Percentiles rank a stretch among this genome's conserved stretches.
These are phyloP conservation scores for Rubroboletus pulcherrimus DNA, from an alignment of 768 basidiomycete species.

Conservation along the genomic window DNA sequence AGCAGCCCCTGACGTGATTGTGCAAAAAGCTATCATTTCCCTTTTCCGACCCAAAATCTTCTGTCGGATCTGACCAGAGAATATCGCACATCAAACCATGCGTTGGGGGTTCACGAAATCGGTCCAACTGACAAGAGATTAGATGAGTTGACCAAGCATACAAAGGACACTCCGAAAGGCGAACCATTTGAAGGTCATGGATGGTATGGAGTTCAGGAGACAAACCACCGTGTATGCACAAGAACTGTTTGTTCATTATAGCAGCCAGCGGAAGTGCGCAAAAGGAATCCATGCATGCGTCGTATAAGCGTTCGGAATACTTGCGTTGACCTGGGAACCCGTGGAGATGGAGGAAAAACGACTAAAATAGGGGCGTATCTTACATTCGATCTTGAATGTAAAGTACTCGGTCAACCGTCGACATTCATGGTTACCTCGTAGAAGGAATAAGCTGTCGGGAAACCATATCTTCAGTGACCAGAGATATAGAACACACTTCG, in stretches of 20 bases:
- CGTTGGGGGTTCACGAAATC: constrained; percentile 71
- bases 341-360: constrained; percentile 3
- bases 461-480: constrained; percentile 64
- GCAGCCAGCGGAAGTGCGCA: constrained; percentile 69
- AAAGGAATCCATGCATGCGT: constrained; percentile 72
- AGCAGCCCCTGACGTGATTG: constrained; percentile 72
- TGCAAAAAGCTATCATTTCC: constrained; percentile 62
- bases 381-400: constrained; percentile 54
- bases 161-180: constrained; percentile 12
- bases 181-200: constrained; percentile 59
- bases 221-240: constrained; percentile 74
- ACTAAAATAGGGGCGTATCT: background rate
- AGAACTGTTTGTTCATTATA: constrained; percentile 78
- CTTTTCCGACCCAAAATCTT: constrained; percentile 70
- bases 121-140: constrained; percentile 48
- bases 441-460: constrained; percentile 55
- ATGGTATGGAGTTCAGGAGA: constrained; percentile 66
- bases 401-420: constrained; percentile 64
- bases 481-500: constrained; percentile 53
- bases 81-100: constrained; percentile 74
- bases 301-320: constrained; percentile 71
- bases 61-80: constrained; percentile 71
- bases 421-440: constrained; percentile 66
- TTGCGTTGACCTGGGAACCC: constrained; percentile 58
- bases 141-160: background rate